Percentiles rank a stretch among this genome's conserved stretches.
phyloP scores from a whole-genome alignment of 345 rosid genomes.

The Pistacia vera region DNA sequence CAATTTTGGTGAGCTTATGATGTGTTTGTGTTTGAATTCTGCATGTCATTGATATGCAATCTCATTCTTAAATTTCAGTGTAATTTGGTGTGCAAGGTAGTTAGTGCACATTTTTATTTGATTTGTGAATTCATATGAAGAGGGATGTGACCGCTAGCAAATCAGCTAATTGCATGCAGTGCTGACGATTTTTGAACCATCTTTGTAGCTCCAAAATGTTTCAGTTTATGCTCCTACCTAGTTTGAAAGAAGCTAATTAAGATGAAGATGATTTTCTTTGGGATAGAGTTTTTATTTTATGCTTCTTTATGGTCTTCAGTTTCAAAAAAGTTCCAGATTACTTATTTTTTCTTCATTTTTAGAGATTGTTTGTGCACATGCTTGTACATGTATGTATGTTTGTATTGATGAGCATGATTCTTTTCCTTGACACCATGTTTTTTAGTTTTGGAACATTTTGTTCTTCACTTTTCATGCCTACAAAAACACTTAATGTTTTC shows the following conservation, averaged over 20 bases:
- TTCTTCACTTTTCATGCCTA: neutral
- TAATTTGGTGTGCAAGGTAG: neutral
- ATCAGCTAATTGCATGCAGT: neutral
- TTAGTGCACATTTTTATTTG: neutral
- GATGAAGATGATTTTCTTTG: too few relatives aligned
- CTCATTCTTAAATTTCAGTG: neutral
- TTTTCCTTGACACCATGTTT: neutral
- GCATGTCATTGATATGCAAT: neutral
- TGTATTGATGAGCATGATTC: neutral
- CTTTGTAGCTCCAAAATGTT: too few relatives aligned
- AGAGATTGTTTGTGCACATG: too few relatives aligned
- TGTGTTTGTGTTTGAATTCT: slow-evolving; percentile 13
- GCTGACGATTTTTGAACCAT: too few relatives aligned
- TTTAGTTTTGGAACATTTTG: neutral
- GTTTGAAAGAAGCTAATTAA: too few relatives aligned
- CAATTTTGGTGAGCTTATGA: slow-evolving; percentile 57
- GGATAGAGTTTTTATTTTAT: neutral
- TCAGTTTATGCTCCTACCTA: too few relatives aligned
- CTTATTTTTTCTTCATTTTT: too few relatives aligned
- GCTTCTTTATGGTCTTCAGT: neutral
- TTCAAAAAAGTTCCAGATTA: too few relatives aligned
- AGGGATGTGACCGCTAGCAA: neutral
- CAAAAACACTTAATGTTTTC: slow-evolving; percentile 10
- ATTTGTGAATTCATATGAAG: neutral
- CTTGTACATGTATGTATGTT: neutral